Evolutionary conservation across 164 flowering plant genomes (phyloP).

Genomic region (Liriodendron chinense): DNA sequence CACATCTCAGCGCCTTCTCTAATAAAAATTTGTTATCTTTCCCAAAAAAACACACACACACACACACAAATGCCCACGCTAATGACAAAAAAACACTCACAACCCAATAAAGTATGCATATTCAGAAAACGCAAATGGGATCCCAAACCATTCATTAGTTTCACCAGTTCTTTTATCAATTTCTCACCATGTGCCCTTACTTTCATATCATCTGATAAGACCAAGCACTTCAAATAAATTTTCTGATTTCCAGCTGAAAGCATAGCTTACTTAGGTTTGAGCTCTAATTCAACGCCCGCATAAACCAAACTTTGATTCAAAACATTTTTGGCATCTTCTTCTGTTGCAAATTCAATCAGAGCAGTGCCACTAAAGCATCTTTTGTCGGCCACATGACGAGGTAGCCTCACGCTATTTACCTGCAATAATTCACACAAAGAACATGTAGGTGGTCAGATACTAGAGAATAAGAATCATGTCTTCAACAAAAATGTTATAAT

Average conservation of each 20-base stretch:
- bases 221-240: background rate
- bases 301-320: constrained; percentile 56
- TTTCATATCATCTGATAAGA: background rate
- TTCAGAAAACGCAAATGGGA: background rate
- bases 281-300: constrained; percentile 64
- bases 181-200: background rate
- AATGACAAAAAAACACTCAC: no score
- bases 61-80: background rate
- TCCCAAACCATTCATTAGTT: background rate
- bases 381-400: constrained; percentile 82
- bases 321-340: constrained; percentile 71
- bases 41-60: no score
- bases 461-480: background rate
- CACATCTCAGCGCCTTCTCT: no score
- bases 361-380: constrained; percentile 85
- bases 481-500: background rate
- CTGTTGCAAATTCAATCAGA: constrained; percentile 76
- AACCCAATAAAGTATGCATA: no score
- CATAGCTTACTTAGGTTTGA: constrained; percentile 36
- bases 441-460: background rate
- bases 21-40: no score
- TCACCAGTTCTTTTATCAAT: background rate
- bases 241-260: background rate
- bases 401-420: constrained; percentile 91
- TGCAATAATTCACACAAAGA: constrained; percentile 22